phyloP scores from a whole-genome alignment of 2,329 filamentous ascomycete genomes.

The Arachnomyces sp. region DNA sequence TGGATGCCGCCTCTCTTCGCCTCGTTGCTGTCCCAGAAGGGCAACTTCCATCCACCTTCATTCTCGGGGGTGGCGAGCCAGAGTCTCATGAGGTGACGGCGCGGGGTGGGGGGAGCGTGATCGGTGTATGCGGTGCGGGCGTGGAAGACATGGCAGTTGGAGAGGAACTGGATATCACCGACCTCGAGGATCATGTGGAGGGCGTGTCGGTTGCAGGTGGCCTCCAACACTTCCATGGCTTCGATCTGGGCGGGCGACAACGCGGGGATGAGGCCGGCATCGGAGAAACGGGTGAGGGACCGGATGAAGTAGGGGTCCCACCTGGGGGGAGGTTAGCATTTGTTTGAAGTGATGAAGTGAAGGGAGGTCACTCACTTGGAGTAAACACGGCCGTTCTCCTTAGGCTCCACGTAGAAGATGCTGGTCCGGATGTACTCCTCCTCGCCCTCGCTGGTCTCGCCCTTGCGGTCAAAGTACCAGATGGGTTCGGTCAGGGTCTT shows the following conservation, averaged over 20 bases:
- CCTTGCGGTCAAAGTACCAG: constrained; percentile 91
- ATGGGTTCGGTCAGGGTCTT: constrained; percentile 65
- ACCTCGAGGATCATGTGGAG: constrained; percentile 82
- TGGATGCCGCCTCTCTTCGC: constrained; percentile 86
- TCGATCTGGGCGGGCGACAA: constrained; percentile 60
- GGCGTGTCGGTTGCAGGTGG: constrained; percentile 62
- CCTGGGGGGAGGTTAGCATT: constrained; percentile 20
- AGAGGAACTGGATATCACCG: constrained; percentile 80
- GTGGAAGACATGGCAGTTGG: constrained; percentile 72
- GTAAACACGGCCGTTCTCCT: constrained; percentile 58
- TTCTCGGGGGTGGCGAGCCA: constrained; percentile 76
- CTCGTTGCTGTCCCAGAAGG: constrained; percentile 70
- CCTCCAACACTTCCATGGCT: constrained; percentile 63
- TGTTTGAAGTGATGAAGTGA: neutral
- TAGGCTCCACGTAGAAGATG: constrained; percentile 69
- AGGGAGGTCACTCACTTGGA: constrained; percentile 48
- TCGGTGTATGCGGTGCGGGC: constrained; percentile 74
- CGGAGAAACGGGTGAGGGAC: constrained; percentile 65
- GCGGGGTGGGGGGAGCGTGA: constrained; percentile 56
- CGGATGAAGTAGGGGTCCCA: constrained; percentile 86
- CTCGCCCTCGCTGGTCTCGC: constrained; percentile 66
- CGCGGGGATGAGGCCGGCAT: constrained; percentile 62
- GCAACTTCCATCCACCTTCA: constrained; percentile 78
- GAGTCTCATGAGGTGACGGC: constrained; percentile 71
- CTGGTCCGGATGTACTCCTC: constrained; percentile 64